Base-by-base conservation (phyloP, 129 eudicot species). In the Saposhnikovia divaricata region DNA sequence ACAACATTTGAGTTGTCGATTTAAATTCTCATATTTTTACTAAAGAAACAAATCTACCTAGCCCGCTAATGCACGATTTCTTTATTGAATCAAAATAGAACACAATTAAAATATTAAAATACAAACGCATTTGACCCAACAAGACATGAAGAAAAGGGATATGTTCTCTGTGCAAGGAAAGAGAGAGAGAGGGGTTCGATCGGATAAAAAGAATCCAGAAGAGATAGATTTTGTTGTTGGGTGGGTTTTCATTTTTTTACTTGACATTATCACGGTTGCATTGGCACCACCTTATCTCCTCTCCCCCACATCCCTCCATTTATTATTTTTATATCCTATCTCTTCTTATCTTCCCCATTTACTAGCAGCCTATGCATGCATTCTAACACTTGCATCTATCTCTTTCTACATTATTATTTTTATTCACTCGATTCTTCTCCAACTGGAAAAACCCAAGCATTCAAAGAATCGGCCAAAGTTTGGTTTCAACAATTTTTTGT, bases 101-200 rank as follows among this genome's bases (percentile, higher is more conserved):
- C n/a, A 65, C 21, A 59, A 77, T 34, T 34, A 71, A 71, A 14
- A 71, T 1, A 71, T 65, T 80, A 73, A 82, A 71, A 57, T 44
- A 13, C 10, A 11, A 44, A 37, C 61, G 16, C 40, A 45, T 47
- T 75, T 78, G 63, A 79, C 76, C 77, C 25, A 76, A 72, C 57
- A 83, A 48, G 79, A 85, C 80, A 87, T 85, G 87, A 85, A 89
- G 82, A 87, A 87, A 84, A 89, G 76, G 47, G 88, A 81, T 91
- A 89, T 89, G 96, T 85, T 91, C 89, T 89, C 87, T 89, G 91
- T 87, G 90, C 86, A 85, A 82, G 91, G 91, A 91, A 73, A 31
- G 34, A 31, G 37, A 40, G 43, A 85, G 92, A 88, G 43, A 85
- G 92, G 87, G 84, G 96, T 91, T 85, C 93, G 90, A 87, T 87